Conservation (phyloP, 176 grass and related monocot genomes). For the Musa troglodytarum region DNA sequence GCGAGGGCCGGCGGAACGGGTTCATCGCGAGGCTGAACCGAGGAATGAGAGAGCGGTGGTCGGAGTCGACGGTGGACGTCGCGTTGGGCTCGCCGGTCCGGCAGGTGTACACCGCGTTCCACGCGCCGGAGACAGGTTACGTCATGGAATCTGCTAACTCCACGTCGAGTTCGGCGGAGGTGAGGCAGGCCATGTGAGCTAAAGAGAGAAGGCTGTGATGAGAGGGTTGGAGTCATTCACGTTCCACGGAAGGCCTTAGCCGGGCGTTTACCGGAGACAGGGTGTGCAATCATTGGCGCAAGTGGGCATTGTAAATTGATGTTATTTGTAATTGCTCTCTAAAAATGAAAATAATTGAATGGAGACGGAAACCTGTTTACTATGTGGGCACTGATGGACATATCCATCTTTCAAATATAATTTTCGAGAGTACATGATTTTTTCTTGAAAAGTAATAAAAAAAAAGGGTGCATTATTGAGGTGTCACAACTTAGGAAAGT, state of each 20-base stretch:
- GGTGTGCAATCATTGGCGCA: neutral
- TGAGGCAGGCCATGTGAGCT: neutral
- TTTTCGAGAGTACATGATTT: no score
- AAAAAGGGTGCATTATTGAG: no score
- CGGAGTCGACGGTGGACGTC: neutral
- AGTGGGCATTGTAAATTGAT: neutral
- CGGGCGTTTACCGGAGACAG: neutral
- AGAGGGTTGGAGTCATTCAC: neutral
- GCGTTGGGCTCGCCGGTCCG: slow-evolving; percentile 3
- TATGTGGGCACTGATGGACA: no score
- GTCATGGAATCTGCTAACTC: neutral
- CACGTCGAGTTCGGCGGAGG: neutral
- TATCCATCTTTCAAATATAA: no score
- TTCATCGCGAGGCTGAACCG: slow-evolving; percentile 16
- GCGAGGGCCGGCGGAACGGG: neutral
- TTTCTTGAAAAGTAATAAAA: no score
- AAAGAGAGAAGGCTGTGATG: neutral
- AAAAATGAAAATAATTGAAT: no score
- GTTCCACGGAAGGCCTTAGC: neutral
- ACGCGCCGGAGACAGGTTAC: neutral
- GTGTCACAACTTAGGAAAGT: no score
- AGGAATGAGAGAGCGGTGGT: neutral
- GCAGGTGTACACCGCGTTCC: neutral
- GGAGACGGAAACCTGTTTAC: no score
- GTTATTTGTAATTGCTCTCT: no score